Evolutionary conservation across 768 basidiomycete species (phyloP).

Genomic region (Tricholoma terreum): DNA sequence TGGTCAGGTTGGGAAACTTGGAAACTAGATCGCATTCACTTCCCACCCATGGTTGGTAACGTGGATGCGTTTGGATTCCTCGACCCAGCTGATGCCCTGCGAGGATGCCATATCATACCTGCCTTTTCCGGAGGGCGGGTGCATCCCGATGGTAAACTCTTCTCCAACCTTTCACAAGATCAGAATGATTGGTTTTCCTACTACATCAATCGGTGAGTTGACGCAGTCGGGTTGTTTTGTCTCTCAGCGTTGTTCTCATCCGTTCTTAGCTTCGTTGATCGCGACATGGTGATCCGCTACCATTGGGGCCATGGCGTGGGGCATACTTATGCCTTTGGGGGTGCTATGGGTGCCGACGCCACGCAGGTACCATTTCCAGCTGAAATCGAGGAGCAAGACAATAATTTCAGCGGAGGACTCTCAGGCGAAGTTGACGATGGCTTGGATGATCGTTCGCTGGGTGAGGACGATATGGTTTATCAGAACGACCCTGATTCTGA

Average conservation of each 20-base stretch:
- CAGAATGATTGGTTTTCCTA: conserved; percentile 1
- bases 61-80: not conserved
- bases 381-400: not conserved
- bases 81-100: not conserved
- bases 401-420: not conserved
- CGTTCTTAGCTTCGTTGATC: conserved; percentile 1
- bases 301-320: too few species aligned
- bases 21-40: not conserved
- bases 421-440: not conserved
- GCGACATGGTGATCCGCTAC: too few species aligned
- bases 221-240: not conserved
- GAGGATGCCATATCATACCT: conserved; percentile 32
- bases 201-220: not conserved
- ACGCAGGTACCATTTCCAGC: not conserved
- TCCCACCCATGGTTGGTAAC: not conserved
- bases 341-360: not conserved
- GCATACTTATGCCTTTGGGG: not conserved
- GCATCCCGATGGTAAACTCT: not conserved
- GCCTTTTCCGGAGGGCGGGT: conserved; percentile 14
- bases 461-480: not conserved
- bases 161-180: not conserved
- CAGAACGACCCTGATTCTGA: too few species aligned
- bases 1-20: not conserved
- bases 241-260: not conserved
- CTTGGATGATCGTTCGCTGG: not conserved